A percentile compares a stretch with the other conserved stretches of the same genome.
These are phyloP conservation scores for Anisogramma anomala DNA, from an alignment of 2,329 filamentous ascomycete genomes.

Conservation along the genomic window DNA sequence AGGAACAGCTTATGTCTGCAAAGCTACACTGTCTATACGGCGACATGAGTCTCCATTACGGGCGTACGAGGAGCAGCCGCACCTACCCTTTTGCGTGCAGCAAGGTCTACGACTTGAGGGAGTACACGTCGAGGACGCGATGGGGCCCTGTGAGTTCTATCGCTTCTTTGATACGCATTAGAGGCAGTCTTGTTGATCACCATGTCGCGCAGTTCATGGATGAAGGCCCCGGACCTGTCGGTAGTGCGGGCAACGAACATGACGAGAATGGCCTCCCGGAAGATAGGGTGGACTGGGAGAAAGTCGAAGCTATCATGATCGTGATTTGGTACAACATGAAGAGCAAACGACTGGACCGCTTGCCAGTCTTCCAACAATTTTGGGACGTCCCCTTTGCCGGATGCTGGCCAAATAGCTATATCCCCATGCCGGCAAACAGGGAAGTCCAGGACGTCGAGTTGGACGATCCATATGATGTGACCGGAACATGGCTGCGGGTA, in stretches of 20 bases:
- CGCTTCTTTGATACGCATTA: neutral
- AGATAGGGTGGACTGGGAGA: slow-evolving; percentile 63
- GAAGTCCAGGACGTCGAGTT: slow-evolving; percentile 34
- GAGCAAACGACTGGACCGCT: slow-evolving; percentile 31
- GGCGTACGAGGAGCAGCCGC: slow-evolving; percentile 25
- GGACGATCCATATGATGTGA: slow-evolving; percentile 58
- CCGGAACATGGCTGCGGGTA: slow-evolving; percentile 61
- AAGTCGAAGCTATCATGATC: slow-evolving; percentile 63
- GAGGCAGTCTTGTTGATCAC: neutral
- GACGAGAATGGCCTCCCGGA: neutral
- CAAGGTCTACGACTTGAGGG: slow-evolving; percentile 61
- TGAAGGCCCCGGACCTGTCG: slow-evolving; percentile 35
- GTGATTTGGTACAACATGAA: slow-evolving; percentile 53
- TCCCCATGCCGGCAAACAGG: slow-evolving; percentile 24
- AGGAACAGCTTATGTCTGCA: slow-evolving; percentile 51
- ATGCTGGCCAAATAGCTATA: slow-evolving; percentile 39
- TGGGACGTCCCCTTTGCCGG: slow-evolving; percentile 47
- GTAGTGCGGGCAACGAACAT: neutral
- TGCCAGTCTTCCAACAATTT: slow-evolving; percentile 36
- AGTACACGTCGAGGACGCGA: slow-evolving; percentile 47
- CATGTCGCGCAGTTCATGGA: slow-evolving; percentile 36
- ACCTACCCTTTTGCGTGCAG: slow-evolving; percentile 53
- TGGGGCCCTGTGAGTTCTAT: slow-evolving; percentile 56
- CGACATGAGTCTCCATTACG: slow-evolving; percentile 36
- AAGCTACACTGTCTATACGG: slow-evolving; percentile 61